Conservation (phyloP, 2,329 filamentous ascomycete genomes). For the Curvularia sp. region DNA sequence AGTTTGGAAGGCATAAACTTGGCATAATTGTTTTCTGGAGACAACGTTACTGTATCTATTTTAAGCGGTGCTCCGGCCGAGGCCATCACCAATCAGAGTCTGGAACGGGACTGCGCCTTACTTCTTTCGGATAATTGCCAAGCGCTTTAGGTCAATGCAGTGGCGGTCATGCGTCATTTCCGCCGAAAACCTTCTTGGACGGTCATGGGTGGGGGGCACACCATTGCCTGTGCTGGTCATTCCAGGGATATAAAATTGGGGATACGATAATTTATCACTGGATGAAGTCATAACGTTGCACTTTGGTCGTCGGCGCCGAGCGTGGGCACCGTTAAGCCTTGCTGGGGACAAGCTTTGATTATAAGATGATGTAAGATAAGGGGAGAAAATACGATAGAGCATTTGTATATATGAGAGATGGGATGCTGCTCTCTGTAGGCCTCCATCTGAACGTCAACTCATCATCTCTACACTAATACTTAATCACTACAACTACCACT, state of each 20-base stretch:
- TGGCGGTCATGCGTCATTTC: conserved; percentile 16
- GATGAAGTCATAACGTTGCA: conserved; percentile 19
- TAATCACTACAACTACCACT: conserved; percentile 15
- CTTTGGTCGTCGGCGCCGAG: conserved; percentile 12
- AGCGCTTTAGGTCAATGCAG: conserved; percentile 4
- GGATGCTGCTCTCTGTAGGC: conserved; percentile 6
- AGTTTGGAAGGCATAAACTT: conserved; percentile 16
- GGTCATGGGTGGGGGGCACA: conserved; percentile 10
- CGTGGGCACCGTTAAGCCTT: conserved; percentile 9
- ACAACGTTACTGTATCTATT: conserved; percentile 15
- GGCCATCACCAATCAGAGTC: conserved; percentile 2
- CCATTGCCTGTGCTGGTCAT: conserved; percentile 14
- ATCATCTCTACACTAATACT: conserved; percentile 14
- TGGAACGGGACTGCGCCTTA: not conserved
- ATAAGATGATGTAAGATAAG: conserved; percentile 11
- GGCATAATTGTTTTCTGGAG: conserved; percentile 17
- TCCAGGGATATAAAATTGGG: conserved; percentile 13
- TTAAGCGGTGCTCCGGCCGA: conserved; percentile 4
- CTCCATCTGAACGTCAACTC: conserved; percentile 12
- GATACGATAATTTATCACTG: conserved; percentile 15
- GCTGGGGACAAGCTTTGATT: conserved; percentile 1
- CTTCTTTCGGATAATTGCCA: not conserved
- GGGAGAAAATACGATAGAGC: conserved; percentile 7
- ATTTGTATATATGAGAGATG: conserved; percentile 12
- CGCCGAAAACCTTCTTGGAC: not conserved